phyloP scores from a whole-genome alignment of 2,329 filamentous ascomycete species.

The Onygenales sp. region DNA sequence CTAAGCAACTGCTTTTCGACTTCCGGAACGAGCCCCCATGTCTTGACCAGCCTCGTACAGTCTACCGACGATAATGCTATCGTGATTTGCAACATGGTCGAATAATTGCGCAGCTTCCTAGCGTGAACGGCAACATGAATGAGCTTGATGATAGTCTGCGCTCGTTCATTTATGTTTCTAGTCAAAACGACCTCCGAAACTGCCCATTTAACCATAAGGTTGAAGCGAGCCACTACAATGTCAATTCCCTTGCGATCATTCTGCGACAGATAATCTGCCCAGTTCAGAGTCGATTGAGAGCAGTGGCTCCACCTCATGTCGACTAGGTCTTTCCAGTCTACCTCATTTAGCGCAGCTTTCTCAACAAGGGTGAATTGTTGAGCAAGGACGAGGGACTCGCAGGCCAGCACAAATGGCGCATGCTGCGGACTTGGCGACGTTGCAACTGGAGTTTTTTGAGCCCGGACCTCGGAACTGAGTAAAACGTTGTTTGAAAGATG shows the following conservation, averaged over 20 bases:
- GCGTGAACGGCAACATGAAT: slow-evolving; percentile 54
- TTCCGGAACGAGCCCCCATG: slow-evolving; percentile 48
- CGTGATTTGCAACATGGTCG: slow-evolving; percentile 56
- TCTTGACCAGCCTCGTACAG: slow-evolving; percentile 46
- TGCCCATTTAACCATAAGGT: slow-evolving; percentile 58
- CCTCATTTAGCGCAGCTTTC: slow-evolving; percentile 55
- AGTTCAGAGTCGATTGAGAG: slow-evolving; percentile 44
- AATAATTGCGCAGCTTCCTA: slow-evolving; percentile 52
- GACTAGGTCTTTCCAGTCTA: slow-evolving; percentile 58
- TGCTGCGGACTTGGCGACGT: slow-evolving; percentile 29
- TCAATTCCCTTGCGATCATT: slow-evolving; percentile 51
- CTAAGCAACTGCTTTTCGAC: slow-evolving; percentile 47
- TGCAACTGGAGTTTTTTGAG: neutral
- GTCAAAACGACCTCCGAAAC: slow-evolving; percentile 55
- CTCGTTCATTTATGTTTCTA: slow-evolving; percentile 47
- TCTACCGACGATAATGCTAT: slow-evolving; percentile 54
- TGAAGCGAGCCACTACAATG: slow-evolving; percentile 57
- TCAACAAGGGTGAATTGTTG: slow-evolving; percentile 58
- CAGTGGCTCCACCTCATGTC: slow-evolving; percentile 53
- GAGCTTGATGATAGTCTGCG: slow-evolving; percentile 51
- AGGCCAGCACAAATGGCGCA: slow-evolving; percentile 54
- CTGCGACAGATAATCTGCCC: slow-evolving; percentile 52
- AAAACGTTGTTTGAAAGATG: slow-evolving; percentile 25
- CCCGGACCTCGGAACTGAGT: slow-evolving; percentile 22
- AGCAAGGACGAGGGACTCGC: slow-evolving; percentile 50